Evolutionary conservation across 495 filamentous ascomycete species (phyloP).

Genomic region (Lophiotrema nucula): DNA sequence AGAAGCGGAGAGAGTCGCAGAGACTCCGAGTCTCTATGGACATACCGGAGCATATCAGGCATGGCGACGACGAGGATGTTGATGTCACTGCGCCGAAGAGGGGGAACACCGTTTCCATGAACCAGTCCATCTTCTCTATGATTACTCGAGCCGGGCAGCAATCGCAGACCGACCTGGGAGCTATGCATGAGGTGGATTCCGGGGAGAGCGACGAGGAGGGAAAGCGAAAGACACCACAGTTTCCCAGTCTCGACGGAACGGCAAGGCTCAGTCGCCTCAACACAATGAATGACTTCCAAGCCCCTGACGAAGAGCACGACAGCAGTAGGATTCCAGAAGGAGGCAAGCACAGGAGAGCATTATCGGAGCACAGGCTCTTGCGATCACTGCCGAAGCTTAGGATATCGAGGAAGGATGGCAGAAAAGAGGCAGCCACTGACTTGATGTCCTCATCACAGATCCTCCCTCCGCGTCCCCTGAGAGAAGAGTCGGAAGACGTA

Average conservation of each 20-base stretch:
- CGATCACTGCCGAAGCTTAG: conserved; percentile 58
- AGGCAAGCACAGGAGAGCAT: conserved; percentile 52
- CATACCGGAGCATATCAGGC: conserved; percentile 73
- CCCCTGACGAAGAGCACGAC: conserved; percentile 30
- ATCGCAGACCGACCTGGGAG: conserved; percentile 29
- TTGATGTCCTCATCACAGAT: conserved; percentile 42
- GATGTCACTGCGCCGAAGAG: conserved; percentile 67
- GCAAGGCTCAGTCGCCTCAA: conserved; percentile 30
- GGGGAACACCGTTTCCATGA: conserved; percentile 64
- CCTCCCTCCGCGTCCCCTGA: conserved; percentile 36
- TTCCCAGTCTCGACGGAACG: conserved; percentile 24
- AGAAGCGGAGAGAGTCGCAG: conserved; percentile 54
- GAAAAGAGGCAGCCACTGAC: conserved; percentile 19
- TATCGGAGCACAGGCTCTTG: conserved; percentile 62
- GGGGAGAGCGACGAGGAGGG: conserved; percentile 56
- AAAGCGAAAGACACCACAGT: conserved; percentile 23
- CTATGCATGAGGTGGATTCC: conserved; percentile 30
- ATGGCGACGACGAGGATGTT: conserved; percentile 69
- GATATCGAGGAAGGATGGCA: conserved; percentile 38
- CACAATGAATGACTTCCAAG: conserved; percentile 35
- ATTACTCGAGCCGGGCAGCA: conserved; percentile 76
- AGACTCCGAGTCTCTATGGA: conserved; percentile 67
- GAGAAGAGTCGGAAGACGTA: conserved; percentile 39
- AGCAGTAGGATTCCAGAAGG: conserved; percentile 15
- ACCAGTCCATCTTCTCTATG: conserved; percentile 91